A percentile compares a stretch with the other conserved stretches of the same genome.
These are phyloP conservation scores for Beauveria scarabaeidicola DNA, from an alignment of 2,329 filamentous ascomycete genomes.

Conservation along the genomic window DNA sequence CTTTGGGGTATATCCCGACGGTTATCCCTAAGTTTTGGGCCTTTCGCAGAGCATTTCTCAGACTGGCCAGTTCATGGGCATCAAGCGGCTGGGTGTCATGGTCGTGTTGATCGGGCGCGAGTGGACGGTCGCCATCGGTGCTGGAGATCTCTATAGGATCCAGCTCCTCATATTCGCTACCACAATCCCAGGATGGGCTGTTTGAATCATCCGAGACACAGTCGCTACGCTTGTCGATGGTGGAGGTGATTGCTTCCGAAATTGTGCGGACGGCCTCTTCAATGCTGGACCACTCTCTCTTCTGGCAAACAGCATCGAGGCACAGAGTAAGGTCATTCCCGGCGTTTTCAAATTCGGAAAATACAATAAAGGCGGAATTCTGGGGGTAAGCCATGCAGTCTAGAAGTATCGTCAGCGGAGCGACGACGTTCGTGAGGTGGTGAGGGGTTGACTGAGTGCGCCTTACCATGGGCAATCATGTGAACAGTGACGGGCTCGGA, in stretches of 20 bases:
- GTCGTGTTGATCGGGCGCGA: slow-evolving; percentile 13
- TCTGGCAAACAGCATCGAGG: not conserved
- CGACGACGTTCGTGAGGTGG: not conserved
- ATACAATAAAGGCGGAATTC: not conserved
- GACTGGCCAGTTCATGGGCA: slow-evolving; percentile 35
- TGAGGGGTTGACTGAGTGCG: not conserved
- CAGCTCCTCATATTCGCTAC: slow-evolving; percentile 20
- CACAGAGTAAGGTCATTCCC: not conserved
- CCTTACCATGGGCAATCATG: slow-evolving; percentile 8
- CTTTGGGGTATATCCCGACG: slow-evolving; percentile 48
- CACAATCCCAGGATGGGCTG: slow-evolving; percentile 3
- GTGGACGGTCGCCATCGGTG: slow-evolving; percentile 21
- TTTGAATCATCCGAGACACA: slow-evolving; percentile 15
- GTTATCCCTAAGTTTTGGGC: slow-evolving; percentile 61
- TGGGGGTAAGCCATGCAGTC: slow-evolving; percentile 2
- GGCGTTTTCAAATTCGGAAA: not conserved
- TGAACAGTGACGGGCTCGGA: not conserved
- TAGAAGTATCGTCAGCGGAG: not conserved
- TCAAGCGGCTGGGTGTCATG: slow-evolving; percentile 19
- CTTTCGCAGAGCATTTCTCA: slow-evolving; percentile 31
- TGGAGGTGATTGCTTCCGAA: slow-evolving; percentile 24
- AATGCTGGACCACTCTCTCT: not conserved
- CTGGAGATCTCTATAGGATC: slow-evolving; percentile 27
- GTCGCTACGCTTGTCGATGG: slow-evolving; percentile 26
- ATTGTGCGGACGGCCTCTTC: not conserved